Evolutionary conservation across 495 filamentous ascomycete species (phyloP).

Genomic region (Penicillium bovifimosum): DNA sequence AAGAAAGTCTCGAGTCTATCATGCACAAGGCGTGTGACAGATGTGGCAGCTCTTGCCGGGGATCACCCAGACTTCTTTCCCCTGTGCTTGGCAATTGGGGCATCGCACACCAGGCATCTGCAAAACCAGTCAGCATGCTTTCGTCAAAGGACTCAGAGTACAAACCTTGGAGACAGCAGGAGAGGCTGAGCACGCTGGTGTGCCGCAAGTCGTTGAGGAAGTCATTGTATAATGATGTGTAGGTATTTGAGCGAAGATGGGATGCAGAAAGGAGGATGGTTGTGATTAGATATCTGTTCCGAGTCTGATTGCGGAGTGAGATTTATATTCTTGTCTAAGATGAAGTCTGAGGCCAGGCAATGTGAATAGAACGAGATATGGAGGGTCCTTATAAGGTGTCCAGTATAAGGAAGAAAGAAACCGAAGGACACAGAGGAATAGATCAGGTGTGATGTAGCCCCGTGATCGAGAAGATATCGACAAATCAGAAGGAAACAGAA

Average conservation of each 20-base stretch:
- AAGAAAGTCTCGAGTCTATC: neutral
- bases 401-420: slow-evolving; percentile 7
- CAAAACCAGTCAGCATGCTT: neutral
- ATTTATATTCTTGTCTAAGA: neutral
- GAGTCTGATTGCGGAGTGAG: neutral
- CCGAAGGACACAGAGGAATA: neutral
- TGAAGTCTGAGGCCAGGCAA: neutral
- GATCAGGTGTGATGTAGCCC: slow-evolving; percentile 1
- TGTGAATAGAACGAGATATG: neutral
- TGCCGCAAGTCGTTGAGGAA: slow-evolving; percentile 5
- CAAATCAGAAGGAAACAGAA: neutral
- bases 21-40: slow-evolving; percentile 36
- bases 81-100: slow-evolving; percentile 35
- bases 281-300: neutral
- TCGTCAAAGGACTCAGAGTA: neutral
- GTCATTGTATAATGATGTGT: slow-evolving; percentile 5
- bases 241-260: neutral
- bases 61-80: slow-evolving; percentile 46
- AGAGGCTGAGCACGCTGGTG: slow-evolving; percentile 13
- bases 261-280: neutral
- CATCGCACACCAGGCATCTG: slow-evolving; percentile 50
- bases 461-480: slow-evolving; percentile 3
- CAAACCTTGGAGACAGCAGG: slow-evolving; percentile 20
- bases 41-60: slow-evolving; percentile 46
- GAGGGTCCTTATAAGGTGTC: slow-evolving; percentile 4